Percentiles rank a stretch among this genome's conserved stretches.
Evolutionary conservation across 148 eudicot species (phyloP).

Genomic region (Vaccinium myrtillus): DNA sequence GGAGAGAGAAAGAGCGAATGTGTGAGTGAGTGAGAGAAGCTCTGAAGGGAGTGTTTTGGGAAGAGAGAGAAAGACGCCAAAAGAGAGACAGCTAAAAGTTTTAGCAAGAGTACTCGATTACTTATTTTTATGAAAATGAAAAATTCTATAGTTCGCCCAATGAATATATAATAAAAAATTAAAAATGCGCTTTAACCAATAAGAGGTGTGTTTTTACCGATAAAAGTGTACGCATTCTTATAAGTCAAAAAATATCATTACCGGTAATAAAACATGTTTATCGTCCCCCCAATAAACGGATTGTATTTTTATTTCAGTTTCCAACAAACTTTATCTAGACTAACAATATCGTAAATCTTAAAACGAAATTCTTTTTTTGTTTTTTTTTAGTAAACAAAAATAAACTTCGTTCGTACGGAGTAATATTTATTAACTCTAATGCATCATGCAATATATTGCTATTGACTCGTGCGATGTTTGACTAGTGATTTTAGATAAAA

Average conservation of each 20-base stretch:
- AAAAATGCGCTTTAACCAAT: accelerated
- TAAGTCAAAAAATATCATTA: too few species aligned
- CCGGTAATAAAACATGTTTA: too few species aligned
- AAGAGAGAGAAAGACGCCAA: constrained; percentile 4
- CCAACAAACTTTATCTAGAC: too few species aligned
- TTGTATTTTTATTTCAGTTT: too few species aligned
- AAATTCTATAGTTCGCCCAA: background rate
- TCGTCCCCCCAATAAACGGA: too few species aligned
- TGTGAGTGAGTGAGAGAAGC: background rate
- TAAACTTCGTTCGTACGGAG: too few species aligned
- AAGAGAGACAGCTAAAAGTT: background rate
- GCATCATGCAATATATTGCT: background rate
- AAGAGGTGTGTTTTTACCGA: too few species aligned
- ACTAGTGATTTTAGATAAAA: background rate
- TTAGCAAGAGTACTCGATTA: background rate
- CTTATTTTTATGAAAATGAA: background rate
- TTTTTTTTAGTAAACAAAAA: too few species aligned
- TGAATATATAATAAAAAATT: background rate
- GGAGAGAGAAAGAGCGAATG: background rate
- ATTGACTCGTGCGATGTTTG: background rate
- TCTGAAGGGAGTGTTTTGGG: background rate
- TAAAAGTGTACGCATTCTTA: too few species aligned
- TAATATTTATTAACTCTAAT: too few species aligned
- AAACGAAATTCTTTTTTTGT: too few species aligned
- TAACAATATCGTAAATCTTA: too few species aligned